Percentiles rank a stretch among this genome's conserved stretches.
Conservation (phyloP, 768 basidiomycete species). For the Pleurotus cornucopiae region DNA sequence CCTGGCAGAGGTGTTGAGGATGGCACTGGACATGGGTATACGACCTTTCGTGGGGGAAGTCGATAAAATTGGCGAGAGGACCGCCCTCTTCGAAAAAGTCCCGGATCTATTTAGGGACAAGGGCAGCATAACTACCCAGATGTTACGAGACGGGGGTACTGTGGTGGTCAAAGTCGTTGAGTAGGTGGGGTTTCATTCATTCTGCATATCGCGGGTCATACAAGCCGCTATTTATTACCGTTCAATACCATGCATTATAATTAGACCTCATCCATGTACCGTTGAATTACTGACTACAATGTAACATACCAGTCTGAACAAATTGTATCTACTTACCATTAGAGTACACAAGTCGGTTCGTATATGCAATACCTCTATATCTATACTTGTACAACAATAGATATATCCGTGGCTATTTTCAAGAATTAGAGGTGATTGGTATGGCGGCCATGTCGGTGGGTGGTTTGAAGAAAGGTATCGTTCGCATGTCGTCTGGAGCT, state of each 20-base stretch:
- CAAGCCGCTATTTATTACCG: neutral
- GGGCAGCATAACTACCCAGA: neutral
- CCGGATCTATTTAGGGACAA: neutral
- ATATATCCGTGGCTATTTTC: no score
- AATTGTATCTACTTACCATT: no score
- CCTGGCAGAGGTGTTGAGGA: constrained; percentile 34
- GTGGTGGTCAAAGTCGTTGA: constrained; percentile 13
- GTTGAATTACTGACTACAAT: neutral
- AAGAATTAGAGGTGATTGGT: no score
- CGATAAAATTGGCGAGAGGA: neutral
- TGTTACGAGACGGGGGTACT: constrained; percentile 11
- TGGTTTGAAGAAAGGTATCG: constrained; percentile 66
- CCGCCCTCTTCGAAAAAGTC: neutral
- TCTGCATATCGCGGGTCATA: neutral
- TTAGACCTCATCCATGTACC: neutral
- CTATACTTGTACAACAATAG: no score
- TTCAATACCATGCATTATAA: no score
- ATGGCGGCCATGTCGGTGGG: constrained; percentile 3
- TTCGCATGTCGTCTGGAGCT: constrained; percentile 64
- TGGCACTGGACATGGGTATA: constrained; percentile 37
- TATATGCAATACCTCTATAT: no score
- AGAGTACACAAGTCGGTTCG: no score
- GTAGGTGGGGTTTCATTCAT: neutral
- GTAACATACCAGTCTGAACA: no score
- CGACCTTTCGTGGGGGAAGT: constrained; percentile 11